These are phyloP conservation scores for Poa annua DNA, from an alignment of 176 grass and related monocot species.

Conservation along the genomic window DNA sequence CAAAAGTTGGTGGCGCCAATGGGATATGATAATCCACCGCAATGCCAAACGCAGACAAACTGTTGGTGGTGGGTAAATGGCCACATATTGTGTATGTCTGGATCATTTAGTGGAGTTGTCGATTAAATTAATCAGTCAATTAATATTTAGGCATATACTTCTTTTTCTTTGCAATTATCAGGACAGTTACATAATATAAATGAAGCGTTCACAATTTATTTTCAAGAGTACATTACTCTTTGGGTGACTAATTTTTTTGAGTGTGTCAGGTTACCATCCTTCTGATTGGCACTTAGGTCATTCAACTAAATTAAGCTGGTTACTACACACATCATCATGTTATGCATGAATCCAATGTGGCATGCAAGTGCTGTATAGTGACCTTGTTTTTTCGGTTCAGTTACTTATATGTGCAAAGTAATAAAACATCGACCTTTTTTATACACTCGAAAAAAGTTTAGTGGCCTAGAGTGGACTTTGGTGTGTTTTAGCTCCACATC, in stretches of 20 bases:
- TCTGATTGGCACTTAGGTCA: background rate
- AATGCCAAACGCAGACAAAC: background rate
- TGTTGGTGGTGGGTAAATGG: background rate
- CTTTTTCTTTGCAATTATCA: background rate
- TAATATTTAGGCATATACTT: background rate
- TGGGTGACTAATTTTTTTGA: background rate
- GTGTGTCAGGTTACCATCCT: background rate
- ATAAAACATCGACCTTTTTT: background rate
- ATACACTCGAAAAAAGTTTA: background rate
- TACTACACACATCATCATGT: constrained; percentile 6
- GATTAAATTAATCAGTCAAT: background rate
- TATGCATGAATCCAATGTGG: background rate
- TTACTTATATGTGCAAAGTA: background rate
- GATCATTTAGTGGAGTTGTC: background rate
- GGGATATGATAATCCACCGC: background rate
- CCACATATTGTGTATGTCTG: background rate
- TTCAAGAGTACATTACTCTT: constrained; percentile 8
- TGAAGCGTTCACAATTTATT: background rate
- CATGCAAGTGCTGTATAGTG: background rate
- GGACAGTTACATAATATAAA: background rate
- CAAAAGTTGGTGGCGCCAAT: background rate
- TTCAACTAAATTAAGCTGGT: background rate
- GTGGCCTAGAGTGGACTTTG: background rate
- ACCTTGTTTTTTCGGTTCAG: background rate
- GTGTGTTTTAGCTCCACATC: background rate